Evolutionary conservation across 2,329 filamentous ascomycete species (phyloP).

Genomic region (Colletotrichum caudatum): DNA sequence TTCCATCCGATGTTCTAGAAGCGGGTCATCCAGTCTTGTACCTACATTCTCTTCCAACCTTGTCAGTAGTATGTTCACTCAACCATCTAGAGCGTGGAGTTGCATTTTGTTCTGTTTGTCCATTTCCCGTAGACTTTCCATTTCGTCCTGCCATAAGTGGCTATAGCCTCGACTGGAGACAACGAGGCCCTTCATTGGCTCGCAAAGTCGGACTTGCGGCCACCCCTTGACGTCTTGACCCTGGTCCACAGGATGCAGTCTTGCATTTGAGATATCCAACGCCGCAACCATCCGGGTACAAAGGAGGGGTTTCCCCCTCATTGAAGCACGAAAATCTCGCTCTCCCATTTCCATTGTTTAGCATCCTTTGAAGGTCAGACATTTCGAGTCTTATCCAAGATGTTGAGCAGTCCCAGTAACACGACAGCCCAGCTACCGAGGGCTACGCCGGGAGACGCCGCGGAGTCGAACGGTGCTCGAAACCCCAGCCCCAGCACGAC

Average conservation of each 20-base stretch:
- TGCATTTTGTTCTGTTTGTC: neutral
- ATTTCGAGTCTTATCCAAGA: neutral
- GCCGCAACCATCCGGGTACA: neutral
- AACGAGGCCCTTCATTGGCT: neutral
- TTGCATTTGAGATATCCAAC: neutral
- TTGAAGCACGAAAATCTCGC: neutral
- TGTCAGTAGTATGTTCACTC: too few species aligned
- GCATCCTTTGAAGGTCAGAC: too few species aligned
- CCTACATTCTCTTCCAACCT: too few species aligned
- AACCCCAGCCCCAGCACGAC: neutral
- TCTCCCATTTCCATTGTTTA: neutral
- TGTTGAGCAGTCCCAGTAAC: neutral
- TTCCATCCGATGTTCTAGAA: too few species aligned
- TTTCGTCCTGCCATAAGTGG: neutral
- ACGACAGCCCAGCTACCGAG: neutral
- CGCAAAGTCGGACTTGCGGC: neutral
- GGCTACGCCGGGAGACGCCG: neutral
- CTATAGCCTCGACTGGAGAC: neutral
- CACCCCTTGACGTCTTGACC: neutral
- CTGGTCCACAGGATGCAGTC: slow-evolving; percentile 2
- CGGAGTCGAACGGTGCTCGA: neutral
- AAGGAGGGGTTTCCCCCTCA: neutral
- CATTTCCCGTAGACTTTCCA: too few species aligned
- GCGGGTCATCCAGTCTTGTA: neutral
- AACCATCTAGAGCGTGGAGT: neutral